phyloP scores from a whole-genome alignment of 1,284 basidiomycete species.

The Jaminaea rosea region DNA sequence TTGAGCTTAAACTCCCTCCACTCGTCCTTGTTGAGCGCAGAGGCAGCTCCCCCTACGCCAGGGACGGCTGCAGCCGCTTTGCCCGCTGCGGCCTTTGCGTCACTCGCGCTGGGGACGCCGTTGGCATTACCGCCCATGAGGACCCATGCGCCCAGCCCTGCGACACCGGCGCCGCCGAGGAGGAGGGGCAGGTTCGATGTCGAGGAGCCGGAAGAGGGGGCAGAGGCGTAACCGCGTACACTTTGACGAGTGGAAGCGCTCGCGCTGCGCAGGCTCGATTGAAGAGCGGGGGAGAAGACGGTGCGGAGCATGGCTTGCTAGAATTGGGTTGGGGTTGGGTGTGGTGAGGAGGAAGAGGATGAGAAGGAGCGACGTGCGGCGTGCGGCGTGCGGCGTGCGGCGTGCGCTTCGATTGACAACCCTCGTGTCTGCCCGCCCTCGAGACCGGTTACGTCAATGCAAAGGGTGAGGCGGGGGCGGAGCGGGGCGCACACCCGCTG shows the following conservation, averaged over 20 bases:
- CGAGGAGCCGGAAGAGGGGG: not conserved
- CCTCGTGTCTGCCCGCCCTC: no score
- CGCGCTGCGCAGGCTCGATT: not conserved
- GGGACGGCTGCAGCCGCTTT: not conserved
- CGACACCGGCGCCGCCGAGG: conserved; percentile 38
- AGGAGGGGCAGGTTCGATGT: conserved; percentile 30
- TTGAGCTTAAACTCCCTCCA: conserved; percentile 74
- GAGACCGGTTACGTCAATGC: no score
- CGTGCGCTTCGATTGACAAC: no score
- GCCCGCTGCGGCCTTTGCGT: no score
- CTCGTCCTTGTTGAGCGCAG: conserved; percentile 52
- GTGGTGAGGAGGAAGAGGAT: no score
- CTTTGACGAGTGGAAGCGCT: not conserved
- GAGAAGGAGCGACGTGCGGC: no score
- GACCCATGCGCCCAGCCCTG: conserved; percentile 41
- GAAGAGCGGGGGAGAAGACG: not conserved
- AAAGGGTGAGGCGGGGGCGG: no score
- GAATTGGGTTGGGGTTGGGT: no score
- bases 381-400: no score
- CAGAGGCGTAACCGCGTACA: not conserved
- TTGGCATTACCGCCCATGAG: conserved; percentile 22
- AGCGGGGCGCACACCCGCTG: no score
- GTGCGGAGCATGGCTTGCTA: no score
- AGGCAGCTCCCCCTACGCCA: conserved; percentile 7
- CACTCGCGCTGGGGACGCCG: no score